Base-by-base conservation (phyloP, 1,284 basidiomycete species). In the Ceratobasidium sp. region DNA sequence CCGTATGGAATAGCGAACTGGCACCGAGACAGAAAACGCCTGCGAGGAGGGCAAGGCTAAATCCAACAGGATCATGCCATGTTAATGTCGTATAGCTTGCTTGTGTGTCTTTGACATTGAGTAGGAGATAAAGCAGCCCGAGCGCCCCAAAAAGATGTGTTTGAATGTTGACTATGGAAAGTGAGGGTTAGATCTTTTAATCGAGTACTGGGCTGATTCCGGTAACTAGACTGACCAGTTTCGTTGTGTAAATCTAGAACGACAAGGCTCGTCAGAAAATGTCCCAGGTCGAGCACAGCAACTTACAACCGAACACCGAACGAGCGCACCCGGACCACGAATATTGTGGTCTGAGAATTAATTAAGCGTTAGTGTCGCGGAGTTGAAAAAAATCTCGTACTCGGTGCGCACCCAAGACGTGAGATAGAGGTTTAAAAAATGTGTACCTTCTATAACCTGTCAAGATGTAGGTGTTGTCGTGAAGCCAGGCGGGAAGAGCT, bases 131-230 rank as follows among this genome's bases (percentile, higher is more conserved):
- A 49, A 83, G 72, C 79, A 95, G 95, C 64, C 93, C 78, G 14
- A 89, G 79, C 16, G 91, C 90, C 35, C 91, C 94, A 84, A 89
- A 87, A 9, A 96, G 84, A 79, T 97, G 95, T 62, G 87, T 92
- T 81, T 96, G 94, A 67, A 97, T 95, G 82, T 98, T 97, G 75
- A 97, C 93, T 95, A 75, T 28, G 61, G 30, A 35, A 23, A 21
- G 11, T 41, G 38, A 73, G 35, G 63, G 23, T 59, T 38, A 59
- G 23, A 18, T 41, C 41, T 14, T 44, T 26, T 52, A 21, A 49
- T 58, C 52, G 46, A 64, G 32, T 66, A n/a, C 16, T 46, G 63
- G 8, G 54, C 49, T 32, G 54, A 62, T 55, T 41, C 43, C 55
- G 57, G 57, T 64, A 23, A 57, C 32, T 47, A 46, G 62, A 58